Evolutionary conservation across 306 rosid species (phyloP).

Genomic region (Rubus parviflorus): DNA sequence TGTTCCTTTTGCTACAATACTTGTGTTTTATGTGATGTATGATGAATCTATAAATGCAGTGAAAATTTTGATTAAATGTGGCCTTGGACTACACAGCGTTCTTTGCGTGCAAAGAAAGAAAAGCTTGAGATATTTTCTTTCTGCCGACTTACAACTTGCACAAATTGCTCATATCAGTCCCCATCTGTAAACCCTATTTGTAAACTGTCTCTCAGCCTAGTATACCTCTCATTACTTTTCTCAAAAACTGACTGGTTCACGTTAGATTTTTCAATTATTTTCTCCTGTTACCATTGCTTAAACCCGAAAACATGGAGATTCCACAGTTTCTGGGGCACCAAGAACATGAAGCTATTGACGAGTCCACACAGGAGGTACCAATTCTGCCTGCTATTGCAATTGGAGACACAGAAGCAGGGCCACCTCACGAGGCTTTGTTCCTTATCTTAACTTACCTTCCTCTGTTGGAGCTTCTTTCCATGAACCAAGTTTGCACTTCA

Average conservation of each 20-base stretch:
- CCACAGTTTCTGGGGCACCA: slow-evolving; percentile 10
- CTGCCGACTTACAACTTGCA: background rate
- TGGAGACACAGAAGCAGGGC: slow-evolving; percentile 21
- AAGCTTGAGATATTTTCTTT: background rate
- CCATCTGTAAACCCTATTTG: background rate
- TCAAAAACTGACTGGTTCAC: background rate
- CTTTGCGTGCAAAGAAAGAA: slow-evolving; percentile 5
- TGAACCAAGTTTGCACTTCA: slow-evolving; percentile 54
- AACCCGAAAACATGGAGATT: slow-evolving; percentile 18
- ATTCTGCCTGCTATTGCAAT: slow-evolving; percentile 10
- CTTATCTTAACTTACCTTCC: slow-evolving; percentile 58
- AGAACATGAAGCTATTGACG: slow-evolving; percentile 29
- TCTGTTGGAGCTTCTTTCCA: slow-evolving; percentile 59
- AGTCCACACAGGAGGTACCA: background rate
- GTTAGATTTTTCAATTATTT: background rate
- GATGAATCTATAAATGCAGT: background rate
- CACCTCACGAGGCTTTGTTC: slow-evolving; percentile 64
- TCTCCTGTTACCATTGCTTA: background rate
- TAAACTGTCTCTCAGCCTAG: background rate
- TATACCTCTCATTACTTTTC: background rate
- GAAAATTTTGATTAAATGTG: background rate
- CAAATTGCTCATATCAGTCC: background rate
- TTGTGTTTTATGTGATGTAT: background rate
- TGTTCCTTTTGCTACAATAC: background rate
- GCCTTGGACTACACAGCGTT: background rate